Evolutionary conservation across 257 asterid species (phyloP), one percentile per base, ranked within the genome.

Genomic region (Nicotiana otophora): DNA sequence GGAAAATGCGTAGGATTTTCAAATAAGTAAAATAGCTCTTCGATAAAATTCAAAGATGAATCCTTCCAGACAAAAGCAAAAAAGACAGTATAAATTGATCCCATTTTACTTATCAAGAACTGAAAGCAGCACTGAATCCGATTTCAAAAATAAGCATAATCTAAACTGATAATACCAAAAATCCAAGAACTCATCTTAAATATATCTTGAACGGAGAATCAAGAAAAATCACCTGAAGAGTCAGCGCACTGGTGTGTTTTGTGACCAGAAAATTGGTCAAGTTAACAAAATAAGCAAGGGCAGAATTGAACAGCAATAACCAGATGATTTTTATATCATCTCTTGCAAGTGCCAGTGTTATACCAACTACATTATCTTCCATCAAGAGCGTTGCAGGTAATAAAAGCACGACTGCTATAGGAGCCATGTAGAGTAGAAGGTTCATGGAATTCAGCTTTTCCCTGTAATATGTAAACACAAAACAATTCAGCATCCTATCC

Each of bases 211-310:
- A 51, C 39, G 39, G 36, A 67, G 78, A 30, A 80, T 60, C 55
- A 85, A 69, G 66, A 67, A 70, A 69, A 14, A 58, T 15, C 86
- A 90, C 93, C 92, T 90, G 92, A 62, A 90, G 93, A 53, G 93
- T 90, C 58, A 90, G 81, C 67, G 93, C 92, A 81, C 93, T 90
- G 84, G 93, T 90, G 87, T 88, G 93, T 80, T 90, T 90, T 34
- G 93, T 90, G 80, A 90, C 93, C 91, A 90, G 85, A 66, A 90
- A 90, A 82, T 88, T 90, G 87, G 93, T 90, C 91, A 90, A 85
- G 72, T 90, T 90, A 39, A 90, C 93, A 80, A 90, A 90, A 87
- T 90, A 90, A 2, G 93, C 93, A 17, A 90, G 93, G 7, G 89
- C 88, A n/a, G 93, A 88, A 87, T 88, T 90, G 90, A 90, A 90